Conservation (phyloP, 306 rosid species). For the Vigna reflexopilosa region DNA sequence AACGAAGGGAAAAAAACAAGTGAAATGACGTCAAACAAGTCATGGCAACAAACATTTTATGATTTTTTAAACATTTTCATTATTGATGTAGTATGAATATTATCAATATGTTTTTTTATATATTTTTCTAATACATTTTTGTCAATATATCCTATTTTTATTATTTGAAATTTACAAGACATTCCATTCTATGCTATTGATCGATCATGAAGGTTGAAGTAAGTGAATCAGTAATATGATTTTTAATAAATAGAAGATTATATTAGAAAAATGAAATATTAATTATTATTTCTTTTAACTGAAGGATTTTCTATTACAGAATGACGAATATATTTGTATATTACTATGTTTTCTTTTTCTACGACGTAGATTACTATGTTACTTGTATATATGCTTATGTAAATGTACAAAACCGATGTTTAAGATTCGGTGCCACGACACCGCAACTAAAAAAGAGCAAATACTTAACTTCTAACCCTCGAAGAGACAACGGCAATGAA, state of each 20-base stretch:
- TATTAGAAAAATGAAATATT: no score
- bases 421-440: constrained; percentile 22
- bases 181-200: neutral
- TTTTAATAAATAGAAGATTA: no score
- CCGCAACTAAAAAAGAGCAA: neutral
- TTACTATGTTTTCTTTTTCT: no score
- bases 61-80: neutral
- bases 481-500: neutral
- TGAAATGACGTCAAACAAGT: constrained; percentile 27
- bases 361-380: no score
- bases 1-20: neutral
- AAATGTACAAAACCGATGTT: neutral
- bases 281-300: neutral
- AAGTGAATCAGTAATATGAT: no score
- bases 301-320: neutral
- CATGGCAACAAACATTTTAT: neutral
- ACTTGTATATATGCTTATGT: no score
- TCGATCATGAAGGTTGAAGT: no score
- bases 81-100: no score
- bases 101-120: no score
- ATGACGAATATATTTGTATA: neutral
- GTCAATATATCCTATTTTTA: no score
- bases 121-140: no score
- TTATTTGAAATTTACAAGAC: neutral
- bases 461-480: constrained; percentile 39